A percentile compares a stretch with the other conserved stretches of the same genome.
Conservation (phyloP, 306 rosid genomes). For the Erythrophleum fordii region DNA sequence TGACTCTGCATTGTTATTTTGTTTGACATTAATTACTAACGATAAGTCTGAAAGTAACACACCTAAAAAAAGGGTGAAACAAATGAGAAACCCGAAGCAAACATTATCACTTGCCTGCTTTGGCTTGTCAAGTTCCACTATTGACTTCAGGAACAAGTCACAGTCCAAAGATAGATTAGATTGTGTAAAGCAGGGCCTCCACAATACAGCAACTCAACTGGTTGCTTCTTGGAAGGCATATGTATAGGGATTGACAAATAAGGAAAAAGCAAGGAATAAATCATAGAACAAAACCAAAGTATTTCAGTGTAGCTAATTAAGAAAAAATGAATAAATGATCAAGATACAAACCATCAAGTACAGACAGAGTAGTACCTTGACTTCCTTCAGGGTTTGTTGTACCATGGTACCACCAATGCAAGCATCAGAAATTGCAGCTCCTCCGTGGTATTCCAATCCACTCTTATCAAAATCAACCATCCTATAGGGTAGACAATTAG, state of each 20-base stretch:
- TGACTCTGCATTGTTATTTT: not conserved
- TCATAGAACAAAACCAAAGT: not conserved
- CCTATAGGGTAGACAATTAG: constrained; percentile 1
- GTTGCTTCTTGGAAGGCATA: not conserved
- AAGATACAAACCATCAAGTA: constrained; percentile 3
- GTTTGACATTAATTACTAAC: not conserved
- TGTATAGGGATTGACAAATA: not conserved
- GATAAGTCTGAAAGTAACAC: not conserved
- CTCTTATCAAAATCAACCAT: not conserved
- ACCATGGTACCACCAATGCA: not conserved
- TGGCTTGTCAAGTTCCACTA: not conserved
- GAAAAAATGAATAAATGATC: not conserved
- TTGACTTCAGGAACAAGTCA: not conserved
- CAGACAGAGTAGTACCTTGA: constrained; percentile 12
- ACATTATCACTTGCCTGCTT: constrained; percentile 23
- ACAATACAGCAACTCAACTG: not conserved
- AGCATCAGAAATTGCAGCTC: not conserved
- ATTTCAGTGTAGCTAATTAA: not conserved
- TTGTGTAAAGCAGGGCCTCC: not conserved
- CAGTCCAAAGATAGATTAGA: not conserved
- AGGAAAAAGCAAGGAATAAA: not conserved
- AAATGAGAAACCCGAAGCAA: not conserved
- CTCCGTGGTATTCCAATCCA: not conserved
- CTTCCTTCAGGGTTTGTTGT: not conserved
- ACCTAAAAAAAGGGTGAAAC: not conserved